Conservation (phyloP, 2,329 filamentous ascomycete genomes). For the Ploettnerulaceae sp. region DNA sequence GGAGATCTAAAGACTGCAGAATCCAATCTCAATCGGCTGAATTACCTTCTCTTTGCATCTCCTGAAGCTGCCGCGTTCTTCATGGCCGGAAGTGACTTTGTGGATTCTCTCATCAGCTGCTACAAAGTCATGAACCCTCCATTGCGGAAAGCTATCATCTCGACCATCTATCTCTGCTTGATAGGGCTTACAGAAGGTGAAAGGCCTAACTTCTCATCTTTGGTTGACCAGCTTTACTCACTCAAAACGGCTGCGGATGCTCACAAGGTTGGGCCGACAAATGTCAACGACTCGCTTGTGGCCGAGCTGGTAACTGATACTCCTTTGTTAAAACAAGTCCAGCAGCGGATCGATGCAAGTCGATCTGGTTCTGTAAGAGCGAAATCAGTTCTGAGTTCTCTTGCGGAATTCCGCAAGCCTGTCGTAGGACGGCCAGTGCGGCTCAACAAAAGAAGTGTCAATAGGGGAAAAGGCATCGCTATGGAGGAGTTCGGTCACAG, state of each 20-base stretch:
- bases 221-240: constrained; percentile 80
- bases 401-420: constrained; percentile 56
- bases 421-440: constrained; percentile 50
- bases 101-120: constrained; percentile 67
- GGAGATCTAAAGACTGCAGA: constrained; percentile 53
- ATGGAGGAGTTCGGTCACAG: constrained; percentile 34
- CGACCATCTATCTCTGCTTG: constrained; percentile 71
- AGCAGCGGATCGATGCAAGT: constrained; percentile 47
- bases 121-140: constrained; percentile 60
- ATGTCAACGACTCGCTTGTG: constrained; percentile 66
- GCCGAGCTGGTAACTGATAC: constrained; percentile 78
- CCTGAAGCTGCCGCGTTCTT: constrained; percentile 56
- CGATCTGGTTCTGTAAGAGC: constrained; percentile 50
- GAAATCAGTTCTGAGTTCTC: constrained; percentile 54
- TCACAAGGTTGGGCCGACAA: constrained; percentile 51
- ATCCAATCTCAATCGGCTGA: constrained; percentile 51
- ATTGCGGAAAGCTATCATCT: constrained; percentile 62
- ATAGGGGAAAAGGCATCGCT: constrained; percentile 59
- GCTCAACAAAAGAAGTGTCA: constrained; percentile 48
- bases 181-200: constrained; percentile 62
- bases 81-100: constrained; percentile 79
- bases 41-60: constrained; percentile 58
- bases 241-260: constrained; percentile 67
- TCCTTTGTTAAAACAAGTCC: constrained; percentile 62
- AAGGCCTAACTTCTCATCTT: constrained; percentile 64